Base-by-base conservation (phyloP, 331 rosid genomes). In the Pyracantha coccinea region DNA sequence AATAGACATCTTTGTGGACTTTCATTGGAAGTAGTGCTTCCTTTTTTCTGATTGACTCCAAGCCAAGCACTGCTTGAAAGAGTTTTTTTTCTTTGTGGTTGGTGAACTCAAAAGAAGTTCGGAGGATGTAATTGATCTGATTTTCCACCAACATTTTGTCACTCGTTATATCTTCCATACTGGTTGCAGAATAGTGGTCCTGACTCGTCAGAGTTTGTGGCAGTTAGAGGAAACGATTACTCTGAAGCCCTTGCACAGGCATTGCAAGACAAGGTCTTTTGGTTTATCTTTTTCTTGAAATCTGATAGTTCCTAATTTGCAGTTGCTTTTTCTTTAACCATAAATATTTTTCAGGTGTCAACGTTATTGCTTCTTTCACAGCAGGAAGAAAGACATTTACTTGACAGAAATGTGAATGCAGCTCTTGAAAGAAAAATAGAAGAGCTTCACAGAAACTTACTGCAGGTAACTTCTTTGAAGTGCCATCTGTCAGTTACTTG, bases 381-480 rank as follows among this genome's bases (percentile, higher is more conserved):
- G 88, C 92, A 94, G 79, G 99, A 94, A 53, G 99, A 92, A 84
- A 89, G 99, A 74, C 79, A 92, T 84, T 78, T 90, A 68, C 84
- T 94, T 76, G 97, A 92, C 83, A 87, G 89, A 79, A 89, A 94
- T 89, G 96, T 92, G 79, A 87, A 68, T 76, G 83, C 80, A 28
- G 92, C 97, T 74, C 93, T 92, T 77, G 91, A 92, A 84, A 89
- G 73, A 52, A 92, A 87, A 87, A 78, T 71, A 44, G 99, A 90
- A 79, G 97, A 92, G 78, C 99, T 94, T 79, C 91, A 86, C 79
- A 87, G 91, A 83, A 94, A 86, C 86, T 84, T 94, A 77, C 77
- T 83, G n/a, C 99, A 92, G 97, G 99, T 94, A 74, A 66, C 72
- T 75, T 79, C 62, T 27, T 31, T 32, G 24, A 20, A 50, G 24